Base-by-base conservation (phyloP, 371 early-diverging fungal species). In the Zychaea mexicana region DNA sequence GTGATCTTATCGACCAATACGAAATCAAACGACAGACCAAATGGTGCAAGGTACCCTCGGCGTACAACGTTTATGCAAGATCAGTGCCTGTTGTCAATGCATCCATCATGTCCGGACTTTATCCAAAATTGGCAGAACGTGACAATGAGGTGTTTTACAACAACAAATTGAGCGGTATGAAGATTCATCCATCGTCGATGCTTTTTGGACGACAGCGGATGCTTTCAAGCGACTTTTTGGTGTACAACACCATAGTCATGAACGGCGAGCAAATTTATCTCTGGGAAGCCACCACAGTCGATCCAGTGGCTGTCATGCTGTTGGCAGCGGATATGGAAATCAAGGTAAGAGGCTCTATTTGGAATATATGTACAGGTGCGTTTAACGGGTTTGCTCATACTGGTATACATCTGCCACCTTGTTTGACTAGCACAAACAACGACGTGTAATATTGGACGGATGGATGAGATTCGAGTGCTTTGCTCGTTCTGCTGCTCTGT, bases 401-500 rank as follows among this genome's bases (percentile, higher is more conserved):
- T n/a, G n/a, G n/a, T n/a, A 21, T 52, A 52, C 19, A 31, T 17
- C 36, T 60, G 12, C 56, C 39, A 15, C 60, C 27, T 32, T 58
- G 47, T 60, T 27, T 46, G 58, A 59, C n/a, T 70, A 87, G 88
- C 86, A 89, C 45, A 81, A 85, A 21, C 81, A 82, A 52, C 71
- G 80, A 57, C 66, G 62, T 6, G 69, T 89, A 0, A 66, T 79
- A 2, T 52, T 91, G 1, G 85, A 90, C 61, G 64, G 82, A n/a
- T 89, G 88, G 88, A 81, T 91, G 17, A 75, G 81, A 31, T 78
- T 85, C 67, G 73, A 80, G 30, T 90, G 90, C 57, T 82, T 73
- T 66, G 89, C 88, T 22, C 77, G 86, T 60, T 85, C 90, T 8
- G 87, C 88, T 7, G 81, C 76, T 0, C 63, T 88, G 15, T 62